Conservation (phyloP, 345 rosid genomes). For the Eutrema japonicum region DNA sequence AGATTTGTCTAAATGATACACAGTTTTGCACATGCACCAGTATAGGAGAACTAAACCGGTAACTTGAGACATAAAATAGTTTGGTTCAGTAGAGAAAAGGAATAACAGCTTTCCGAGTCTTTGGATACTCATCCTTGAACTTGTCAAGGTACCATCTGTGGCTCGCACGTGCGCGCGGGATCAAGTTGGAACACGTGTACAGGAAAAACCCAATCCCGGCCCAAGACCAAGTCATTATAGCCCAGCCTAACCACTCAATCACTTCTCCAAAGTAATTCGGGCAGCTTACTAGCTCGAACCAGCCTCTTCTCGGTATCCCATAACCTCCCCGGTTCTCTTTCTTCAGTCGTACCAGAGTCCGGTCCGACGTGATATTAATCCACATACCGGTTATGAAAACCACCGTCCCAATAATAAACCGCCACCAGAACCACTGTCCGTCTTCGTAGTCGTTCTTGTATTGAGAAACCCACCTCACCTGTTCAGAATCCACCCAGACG, state of each 20-base stretch:
- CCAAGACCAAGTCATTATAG: slow-evolving; percentile 87
- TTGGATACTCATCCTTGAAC: slow-evolving; percentile 80
- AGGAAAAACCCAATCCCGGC: slow-evolving; percentile 77
- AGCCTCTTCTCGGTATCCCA: slow-evolving; percentile 77
- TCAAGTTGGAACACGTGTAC: slow-evolving; percentile 73
- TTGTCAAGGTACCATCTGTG: slow-evolving; percentile 75
- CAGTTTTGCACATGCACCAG: neutral
- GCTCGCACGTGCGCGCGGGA: slow-evolving; percentile 76
- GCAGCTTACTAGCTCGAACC: slow-evolving; percentile 83
- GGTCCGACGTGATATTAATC: slow-evolving; percentile 72
- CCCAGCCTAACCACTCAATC: slow-evolving; percentile 90
- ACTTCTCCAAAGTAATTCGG: slow-evolving; percentile 90
- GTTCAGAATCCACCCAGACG: neutral
- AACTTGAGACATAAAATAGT: neutral
- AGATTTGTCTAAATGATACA: slow-evolving; percentile 23
- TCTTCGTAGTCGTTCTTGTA: slow-evolving; percentile 59
- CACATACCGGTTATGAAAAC: slow-evolving; percentile 68
- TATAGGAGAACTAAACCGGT: neutral
- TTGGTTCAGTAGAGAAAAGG: slow-evolving; percentile 58
- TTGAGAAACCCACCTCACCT: slow-evolving; percentile 79
- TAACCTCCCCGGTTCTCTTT: slow-evolving; percentile 69
- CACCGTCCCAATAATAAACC: slow-evolving; percentile 53
- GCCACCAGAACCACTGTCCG: slow-evolving; percentile 61
- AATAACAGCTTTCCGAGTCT: slow-evolving; percentile 67
- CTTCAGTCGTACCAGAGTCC: slow-evolving; percentile 65